Conservation (phyloP, 2,329 filamentous ascomycete species). For the Tolypocladium sp. region DNA sequence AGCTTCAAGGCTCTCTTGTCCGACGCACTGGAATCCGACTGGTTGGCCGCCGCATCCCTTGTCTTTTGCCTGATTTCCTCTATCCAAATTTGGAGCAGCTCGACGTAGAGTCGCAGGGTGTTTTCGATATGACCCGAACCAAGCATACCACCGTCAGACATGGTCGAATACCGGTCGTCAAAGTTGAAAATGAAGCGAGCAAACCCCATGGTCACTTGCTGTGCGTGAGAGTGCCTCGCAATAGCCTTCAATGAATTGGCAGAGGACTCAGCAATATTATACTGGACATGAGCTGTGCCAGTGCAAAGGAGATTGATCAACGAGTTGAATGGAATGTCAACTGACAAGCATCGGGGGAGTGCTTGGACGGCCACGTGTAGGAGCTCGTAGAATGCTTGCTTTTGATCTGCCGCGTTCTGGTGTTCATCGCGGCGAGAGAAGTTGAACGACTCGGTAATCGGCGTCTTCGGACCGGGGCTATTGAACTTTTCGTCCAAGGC, state of each 20-base stretch:
- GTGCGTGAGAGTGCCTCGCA: slow-evolving; percentile 82
- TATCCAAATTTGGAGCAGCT: slow-evolving; percentile 93
- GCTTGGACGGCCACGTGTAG: slow-evolving; percentile 94
- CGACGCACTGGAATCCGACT: slow-evolving; percentile 50
- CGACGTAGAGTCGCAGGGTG: slow-evolving; percentile 84
- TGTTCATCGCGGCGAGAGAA: slow-evolving; percentile 79
- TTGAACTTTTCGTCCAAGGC: slow-evolving; percentile 92
- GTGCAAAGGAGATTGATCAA: slow-evolving; percentile 93
- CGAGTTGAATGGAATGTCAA: slow-evolving; percentile 85
- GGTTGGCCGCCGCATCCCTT: slow-evolving; percentile 59
- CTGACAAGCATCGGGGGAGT: slow-evolving; percentile 83
- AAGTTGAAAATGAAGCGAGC: slow-evolving; percentile 98
- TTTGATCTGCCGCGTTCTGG: slow-evolving; percentile 64
- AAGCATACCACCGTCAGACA: slow-evolving; percentile 95
- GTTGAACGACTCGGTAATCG: slow-evolving; percentile 87
- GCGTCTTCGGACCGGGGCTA: slow-evolving; percentile 81
- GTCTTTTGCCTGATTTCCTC: slow-evolving; percentile 88
- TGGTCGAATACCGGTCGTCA: slow-evolving; percentile 92
- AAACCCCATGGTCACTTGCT: slow-evolving; percentile 94
- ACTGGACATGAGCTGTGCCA: slow-evolving; percentile 89
- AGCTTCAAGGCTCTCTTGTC: slow-evolving; percentile 69
- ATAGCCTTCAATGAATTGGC: slow-evolving; percentile 92
- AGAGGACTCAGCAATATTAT: slow-evolving; percentile 85
- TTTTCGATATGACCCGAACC: slow-evolving; percentile 91
- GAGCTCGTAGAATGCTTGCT: slow-evolving; percentile 91